These are phyloP conservation scores for Geotrichum europaeum DNA, from an alignment of 1,139 yeast genomes.

Conservation along the genomic window DNA sequence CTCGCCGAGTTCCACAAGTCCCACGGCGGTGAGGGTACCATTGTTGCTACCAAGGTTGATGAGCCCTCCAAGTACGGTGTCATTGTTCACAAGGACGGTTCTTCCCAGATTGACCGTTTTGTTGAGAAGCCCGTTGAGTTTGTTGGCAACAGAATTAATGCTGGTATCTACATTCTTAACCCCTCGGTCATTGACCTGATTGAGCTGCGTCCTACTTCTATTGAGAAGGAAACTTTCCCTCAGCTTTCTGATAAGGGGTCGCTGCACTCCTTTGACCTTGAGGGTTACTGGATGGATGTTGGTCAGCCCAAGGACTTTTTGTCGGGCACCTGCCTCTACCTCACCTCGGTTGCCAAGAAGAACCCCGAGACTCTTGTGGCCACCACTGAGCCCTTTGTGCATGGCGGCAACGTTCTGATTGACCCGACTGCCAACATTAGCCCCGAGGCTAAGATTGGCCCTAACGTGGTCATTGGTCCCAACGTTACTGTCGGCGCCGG, in stretches of 20 bases:
- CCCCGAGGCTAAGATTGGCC: slow-evolving; percentile 93
- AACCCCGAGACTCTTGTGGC: slow-evolving; percentile 60
- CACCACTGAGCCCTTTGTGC: slow-evolving; percentile 61
- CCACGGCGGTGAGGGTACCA: slow-evolving; percentile 97
- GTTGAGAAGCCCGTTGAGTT: slow-evolving; percentile 98
- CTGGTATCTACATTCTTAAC: slow-evolving; percentile 94
- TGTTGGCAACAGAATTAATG: slow-evolving; percentile 87
- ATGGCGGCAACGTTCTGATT: slow-evolving; percentile 90
- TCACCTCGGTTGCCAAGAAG: slow-evolving; percentile 80
- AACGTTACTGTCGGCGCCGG: slow-evolving; percentile 95
- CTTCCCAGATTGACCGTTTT: slow-evolving; percentile 93
- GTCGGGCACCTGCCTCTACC: slow-evolving; percentile 90
- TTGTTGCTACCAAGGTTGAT: slow-evolving; percentile 98
- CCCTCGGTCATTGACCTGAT: slow-evolving; percentile 95
- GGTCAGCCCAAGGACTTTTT: slow-evolving; percentile 99
- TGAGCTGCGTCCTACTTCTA: slow-evolving; percentile 96
- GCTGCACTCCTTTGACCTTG: slow-evolving; percentile 92
- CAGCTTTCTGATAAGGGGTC: slow-evolving; percentile 80
- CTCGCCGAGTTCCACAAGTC: slow-evolving; percentile 87
- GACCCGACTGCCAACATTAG: slow-evolving; percentile 95
- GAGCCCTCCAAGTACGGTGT: slow-evolving; percentile 99
- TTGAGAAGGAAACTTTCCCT: slow-evolving; percentile 99
- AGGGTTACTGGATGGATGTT: slow-evolving; percentile 99
- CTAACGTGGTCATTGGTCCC: slow-evolving; percentile 97
- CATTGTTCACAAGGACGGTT: slow-evolving; percentile 91